Conservation (phyloP, 192 early-diverging fungal species). For the Mortierella claussenii region DNA sequence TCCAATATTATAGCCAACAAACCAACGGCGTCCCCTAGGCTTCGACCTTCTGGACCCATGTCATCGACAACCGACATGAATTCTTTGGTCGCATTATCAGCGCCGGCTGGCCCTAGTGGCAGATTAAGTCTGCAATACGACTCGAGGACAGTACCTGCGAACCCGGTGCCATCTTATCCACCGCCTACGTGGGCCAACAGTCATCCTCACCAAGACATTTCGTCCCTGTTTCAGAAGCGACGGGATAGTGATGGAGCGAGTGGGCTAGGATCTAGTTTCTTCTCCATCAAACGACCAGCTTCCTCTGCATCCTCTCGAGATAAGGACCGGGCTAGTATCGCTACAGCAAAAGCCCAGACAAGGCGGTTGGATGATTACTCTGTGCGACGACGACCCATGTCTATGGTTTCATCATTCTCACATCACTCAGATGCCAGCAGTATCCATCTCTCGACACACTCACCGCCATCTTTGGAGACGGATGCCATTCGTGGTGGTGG, state of each 20-base stretch:
- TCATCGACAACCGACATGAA: neutral
- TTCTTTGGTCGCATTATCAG: neutral
- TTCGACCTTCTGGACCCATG: neutral
- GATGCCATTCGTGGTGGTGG: neutral
- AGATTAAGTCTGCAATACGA: neutral
- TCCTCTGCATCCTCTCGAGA: constrained; percentile 9
- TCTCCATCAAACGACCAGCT: constrained; percentile 10
- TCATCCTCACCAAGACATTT: constrained; percentile 23
- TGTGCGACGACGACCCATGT: neutral
- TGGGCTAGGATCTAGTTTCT: constrained; percentile 16
- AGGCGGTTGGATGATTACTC: constrained; percentile 26
- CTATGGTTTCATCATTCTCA: constrained; percentile 1
- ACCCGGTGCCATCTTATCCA: constrained; percentile 1
- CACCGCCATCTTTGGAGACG: neutral
- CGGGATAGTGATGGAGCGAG: constrained; percentile 30
- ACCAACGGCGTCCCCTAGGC: constrained; percentile 12
- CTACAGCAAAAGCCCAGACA: constrained; percentile 25
- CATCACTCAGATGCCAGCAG: constrained; percentile 8
- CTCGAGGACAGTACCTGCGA: neutral
- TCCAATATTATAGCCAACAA: constrained; percentile 3
- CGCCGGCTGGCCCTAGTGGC: neutral
- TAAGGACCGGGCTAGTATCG: constrained; percentile 10
- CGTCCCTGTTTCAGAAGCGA: constrained; percentile 26
- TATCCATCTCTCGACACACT: neutral
- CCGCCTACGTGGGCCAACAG: neutral